Evolutionary conservation across 306 rosid species (phyloP).

Genomic region (Herpetospermum pedunculosum): DNA sequence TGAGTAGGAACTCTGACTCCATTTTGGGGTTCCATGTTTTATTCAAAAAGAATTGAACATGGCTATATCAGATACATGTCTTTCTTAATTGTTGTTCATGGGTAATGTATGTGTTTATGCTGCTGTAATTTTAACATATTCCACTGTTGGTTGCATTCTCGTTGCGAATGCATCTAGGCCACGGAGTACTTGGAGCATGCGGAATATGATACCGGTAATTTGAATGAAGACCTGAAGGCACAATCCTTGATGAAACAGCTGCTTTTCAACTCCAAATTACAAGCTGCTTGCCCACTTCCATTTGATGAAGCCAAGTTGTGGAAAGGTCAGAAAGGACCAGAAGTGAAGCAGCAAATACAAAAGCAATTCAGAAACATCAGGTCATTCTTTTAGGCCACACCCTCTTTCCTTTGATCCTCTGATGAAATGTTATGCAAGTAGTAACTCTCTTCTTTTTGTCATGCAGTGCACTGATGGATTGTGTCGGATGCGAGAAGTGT

Average conservation of each 20-base stretch:
- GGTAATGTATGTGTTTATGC: background rate
- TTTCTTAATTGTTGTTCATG: background rate
- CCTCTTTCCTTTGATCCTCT: background rate
- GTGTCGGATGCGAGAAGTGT: slow-evolving; percentile 98
- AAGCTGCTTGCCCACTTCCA: slow-evolving; percentile 96
- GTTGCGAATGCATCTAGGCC: slow-evolving; percentile 41
- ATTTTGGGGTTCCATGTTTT: background rate
- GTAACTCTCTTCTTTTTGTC: slow-evolving; percentile 13
- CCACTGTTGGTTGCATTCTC: slow-evolving; percentile 1
- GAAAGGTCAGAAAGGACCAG: slow-evolving; percentile 95
- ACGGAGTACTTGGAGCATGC: slow-evolving; percentile 86
- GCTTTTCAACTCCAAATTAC: slow-evolving; percentile 63
- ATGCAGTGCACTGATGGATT: slow-evolving; percentile 88
- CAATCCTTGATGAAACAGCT: slow-evolving; percentile 70
- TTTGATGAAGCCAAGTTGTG: slow-evolving; percentile 97
- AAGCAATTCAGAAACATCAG: slow-evolving; percentile 91
- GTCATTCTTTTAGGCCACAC: slow-evolving; percentile 15
- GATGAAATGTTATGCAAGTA: background rate
- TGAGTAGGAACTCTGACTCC: slow-evolving; percentile 22
- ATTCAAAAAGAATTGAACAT: background rate
- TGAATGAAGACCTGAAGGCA: slow-evolving; percentile 64
- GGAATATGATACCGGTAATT: slow-evolving; percentile 76
- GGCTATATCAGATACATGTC: background rate
- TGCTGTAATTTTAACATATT: slow-evolving; percentile 4
- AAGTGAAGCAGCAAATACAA: slow-evolving; percentile 78